phyloP scores from a whole-genome alignment of 345 rosid species.

The Populus simonii region DNA sequence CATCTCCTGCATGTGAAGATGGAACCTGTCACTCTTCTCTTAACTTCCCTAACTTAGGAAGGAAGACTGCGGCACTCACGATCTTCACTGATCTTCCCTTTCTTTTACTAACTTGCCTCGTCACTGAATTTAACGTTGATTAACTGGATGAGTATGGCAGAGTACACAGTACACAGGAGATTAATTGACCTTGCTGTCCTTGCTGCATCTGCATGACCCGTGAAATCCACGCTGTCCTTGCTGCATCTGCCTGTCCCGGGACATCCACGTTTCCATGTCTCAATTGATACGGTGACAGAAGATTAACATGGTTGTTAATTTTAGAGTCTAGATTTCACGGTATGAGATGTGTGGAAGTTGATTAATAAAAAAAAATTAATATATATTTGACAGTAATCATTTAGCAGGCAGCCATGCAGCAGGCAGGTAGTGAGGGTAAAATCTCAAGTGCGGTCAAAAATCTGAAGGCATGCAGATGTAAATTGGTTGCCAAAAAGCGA shows the following conservation, averaged over 20 bases:
- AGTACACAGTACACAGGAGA: not conserved
- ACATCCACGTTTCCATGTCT: not conserved
- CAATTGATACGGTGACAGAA: not conserved
- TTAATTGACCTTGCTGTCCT: not conserved
- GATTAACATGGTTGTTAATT: too few species aligned
- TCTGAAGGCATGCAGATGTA: not conserved
- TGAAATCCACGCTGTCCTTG: too few species aligned
- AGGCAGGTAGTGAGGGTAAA: not conserved
- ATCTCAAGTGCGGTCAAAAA: not conserved
- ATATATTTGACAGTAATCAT: not conserved
- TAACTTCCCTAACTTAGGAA: too few species aligned
- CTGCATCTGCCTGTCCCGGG: not conserved
- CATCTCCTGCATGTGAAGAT: too few species aligned
- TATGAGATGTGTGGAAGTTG: too few species aligned
- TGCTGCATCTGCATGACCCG: not conserved
- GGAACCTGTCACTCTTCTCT: too few species aligned
- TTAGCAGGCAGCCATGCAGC: not conserved
- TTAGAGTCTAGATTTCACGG: too few species aligned
- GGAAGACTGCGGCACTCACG: too few species aligned
- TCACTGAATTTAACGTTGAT: not conserved
- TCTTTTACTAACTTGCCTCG: not conserved
- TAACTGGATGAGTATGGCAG: not conserved
- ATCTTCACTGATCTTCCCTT: not conserved
- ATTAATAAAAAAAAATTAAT: too few species aligned
- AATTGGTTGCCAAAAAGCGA: too few species aligned